Base-by-base conservation (phyloP, 2,329 filamentous ascomycete species). In the Beauveria rudraprayagi region DNA sequence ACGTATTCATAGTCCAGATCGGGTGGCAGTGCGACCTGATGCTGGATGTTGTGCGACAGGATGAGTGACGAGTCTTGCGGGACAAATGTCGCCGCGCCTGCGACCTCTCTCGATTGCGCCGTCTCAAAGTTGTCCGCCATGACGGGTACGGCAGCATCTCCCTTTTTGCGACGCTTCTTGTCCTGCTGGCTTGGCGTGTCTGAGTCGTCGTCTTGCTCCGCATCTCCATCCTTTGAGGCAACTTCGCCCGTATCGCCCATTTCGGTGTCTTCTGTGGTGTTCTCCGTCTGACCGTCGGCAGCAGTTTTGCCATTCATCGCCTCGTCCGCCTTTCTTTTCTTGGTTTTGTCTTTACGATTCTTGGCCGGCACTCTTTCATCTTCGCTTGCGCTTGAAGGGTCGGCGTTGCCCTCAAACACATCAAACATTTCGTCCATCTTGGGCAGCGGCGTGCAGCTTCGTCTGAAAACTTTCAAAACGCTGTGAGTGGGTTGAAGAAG, bases 41-140 rank as follows among this genome's bases (percentile, higher is more conserved):
- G 94, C 75, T 96, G 92, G 68, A 99, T 96, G 78, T 99, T 96
- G 78, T 99, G 95, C 52, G 91, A 93, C 57, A 99, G 77, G 24
- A 96, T 88, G 30, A 99, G 85, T 6, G 88, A 85, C 52, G 85
- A 80, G 30, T 92, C 89, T 65, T 85, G 72, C 79, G 80, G 66
- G 17, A 82, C 78, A 60, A 86, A 80, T 9, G 90, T 92, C 37
- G 87, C 85, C 6, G 91, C 88, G 28, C 88, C 89, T 24, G 89
- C 91, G 44, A 99, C 83, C 75, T 97, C 91, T 80, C 93, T 84
- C 65, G 92, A 95, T 76, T 96, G 87, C 70, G 94, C 92, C 14
- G 94, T 97, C 77, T 97, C 87, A 73, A 99, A 99, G 14, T 88
- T 86, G 77, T 99, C 94, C 22, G 93, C 92, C 67, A 97, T 84